Percentiles rank a stretch among this genome's conserved stretches.
Evolutionary conservation across 192 early-diverging fungal genomes (phyloP).

Genomic region (Chytriomyces sp.): DNA sequence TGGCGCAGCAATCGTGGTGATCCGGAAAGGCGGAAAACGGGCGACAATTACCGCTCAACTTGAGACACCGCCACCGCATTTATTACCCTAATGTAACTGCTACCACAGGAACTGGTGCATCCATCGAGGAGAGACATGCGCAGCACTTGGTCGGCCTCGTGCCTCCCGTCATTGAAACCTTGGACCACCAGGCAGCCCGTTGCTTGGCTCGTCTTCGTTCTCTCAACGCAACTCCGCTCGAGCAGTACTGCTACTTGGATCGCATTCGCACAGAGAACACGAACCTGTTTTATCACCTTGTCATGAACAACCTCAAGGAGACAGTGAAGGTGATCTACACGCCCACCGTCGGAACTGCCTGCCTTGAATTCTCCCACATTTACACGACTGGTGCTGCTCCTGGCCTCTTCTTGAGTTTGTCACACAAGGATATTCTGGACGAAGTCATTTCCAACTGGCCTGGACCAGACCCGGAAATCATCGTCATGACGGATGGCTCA

Average conservation of each 20-base stretch:
- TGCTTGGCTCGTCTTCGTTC: constrained; percentile 69
- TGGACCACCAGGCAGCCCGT: constrained; percentile 74
- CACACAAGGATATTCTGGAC: constrained; percentile 72
- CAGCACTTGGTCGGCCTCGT: constrained; percentile 70
- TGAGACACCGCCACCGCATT: no score
- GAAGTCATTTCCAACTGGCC: constrained; percentile 81
- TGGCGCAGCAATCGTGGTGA: no score
- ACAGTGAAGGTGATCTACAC: constrained; percentile 46
- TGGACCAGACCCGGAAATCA: constrained; percentile 66
- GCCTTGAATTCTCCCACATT: constrained; percentile 85
- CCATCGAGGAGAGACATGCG: constrained; percentile 49
- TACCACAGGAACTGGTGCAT: constrained; percentile 62
- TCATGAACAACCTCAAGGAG: constrained; percentile 63
- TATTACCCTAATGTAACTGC: background rate
- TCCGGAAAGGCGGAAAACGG: no score
- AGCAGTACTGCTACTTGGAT: constrained; percentile 86
- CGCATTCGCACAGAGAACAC: constrained; percentile 79
- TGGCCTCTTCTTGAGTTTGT: constrained; percentile 85
- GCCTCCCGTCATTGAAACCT: constrained; percentile 73
- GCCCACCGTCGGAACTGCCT: constrained; percentile 59
- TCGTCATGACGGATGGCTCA: constrained; percentile 95
- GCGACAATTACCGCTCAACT: no score
- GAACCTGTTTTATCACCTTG: constrained; percentile 81
- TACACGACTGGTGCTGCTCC: constrained; percentile 64
- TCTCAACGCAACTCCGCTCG: constrained; percentile 64